These are phyloP conservation scores for Neurospora sp. DNA, from an alignment of 495 filamentous ascomycete species.

Conservation along the genomic window DNA sequence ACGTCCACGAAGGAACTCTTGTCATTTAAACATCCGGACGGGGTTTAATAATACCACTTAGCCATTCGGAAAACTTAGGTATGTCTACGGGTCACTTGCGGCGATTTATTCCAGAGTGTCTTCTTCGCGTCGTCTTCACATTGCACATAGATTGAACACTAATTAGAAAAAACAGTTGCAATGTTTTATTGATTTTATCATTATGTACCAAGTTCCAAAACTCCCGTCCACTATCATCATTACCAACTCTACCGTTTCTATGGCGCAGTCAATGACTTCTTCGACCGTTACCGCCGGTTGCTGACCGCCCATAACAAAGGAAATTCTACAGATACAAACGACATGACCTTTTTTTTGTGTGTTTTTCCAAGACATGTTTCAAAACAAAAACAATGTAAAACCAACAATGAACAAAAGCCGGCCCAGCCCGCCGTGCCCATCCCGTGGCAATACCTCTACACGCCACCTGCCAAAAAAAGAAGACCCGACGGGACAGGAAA, in stretches of 20 bases:
- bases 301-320: background rate
- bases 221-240: background rate
- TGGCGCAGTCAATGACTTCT: background rate
- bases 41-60: background rate
- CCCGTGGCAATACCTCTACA: background rate
- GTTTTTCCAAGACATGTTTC: background rate
- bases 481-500: background rate
- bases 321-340: too few species aligned
- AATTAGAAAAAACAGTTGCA: background rate
- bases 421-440: background rate
- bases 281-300: background rate
- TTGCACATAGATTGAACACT: background rate
- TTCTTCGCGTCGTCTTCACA: background rate
- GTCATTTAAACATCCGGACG: background rate
- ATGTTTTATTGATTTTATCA: background rate
- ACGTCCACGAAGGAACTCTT: background rate
- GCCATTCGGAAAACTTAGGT: background rate
- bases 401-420: background rate
- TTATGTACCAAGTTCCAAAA: background rate
- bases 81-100: background rate
- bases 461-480: background rate
- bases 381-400: background rate
- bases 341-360: background rate
- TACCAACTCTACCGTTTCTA: background rate
- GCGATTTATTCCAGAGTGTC: background rate